phyloP scores from a whole-genome alignment of 2,329 filamentous ascomycete species.

The Fusarium robinianum region DNA sequence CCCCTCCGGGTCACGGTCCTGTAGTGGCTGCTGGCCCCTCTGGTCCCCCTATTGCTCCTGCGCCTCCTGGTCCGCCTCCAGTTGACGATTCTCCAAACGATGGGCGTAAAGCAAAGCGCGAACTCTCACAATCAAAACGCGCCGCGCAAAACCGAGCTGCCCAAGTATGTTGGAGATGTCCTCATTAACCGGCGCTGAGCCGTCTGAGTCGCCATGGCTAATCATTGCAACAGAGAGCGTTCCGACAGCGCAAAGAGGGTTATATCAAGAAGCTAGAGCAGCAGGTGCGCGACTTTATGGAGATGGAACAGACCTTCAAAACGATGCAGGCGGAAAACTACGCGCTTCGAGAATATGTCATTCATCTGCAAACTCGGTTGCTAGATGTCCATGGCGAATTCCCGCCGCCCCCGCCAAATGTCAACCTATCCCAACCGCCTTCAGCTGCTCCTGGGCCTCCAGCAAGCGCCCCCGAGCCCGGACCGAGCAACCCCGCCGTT shows the following conservation, averaged over 20 bases:
- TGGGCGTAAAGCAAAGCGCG: slow-evolving; percentile 80
- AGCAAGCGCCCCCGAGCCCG: slow-evolving; percentile 33
- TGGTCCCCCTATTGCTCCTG: slow-evolving; percentile 39
- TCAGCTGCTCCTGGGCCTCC: slow-evolving; percentile 32
- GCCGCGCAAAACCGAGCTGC: slow-evolving; percentile 96
- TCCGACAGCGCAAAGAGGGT: slow-evolving; percentile 94
- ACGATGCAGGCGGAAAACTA: slow-evolving; percentile 87
- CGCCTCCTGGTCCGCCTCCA: slow-evolving; percentile 35
- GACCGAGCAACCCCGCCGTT: slow-evolving; percentile 36
- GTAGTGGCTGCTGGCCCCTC: slow-evolving; percentile 36
- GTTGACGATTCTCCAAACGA: slow-evolving; percentile 46
- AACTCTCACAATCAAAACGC: slow-evolving; percentile 92
- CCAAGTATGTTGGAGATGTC: slow-evolving; percentile 67
- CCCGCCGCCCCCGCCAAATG: slow-evolving; percentile 79
- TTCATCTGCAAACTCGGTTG: slow-evolving; percentile 84
- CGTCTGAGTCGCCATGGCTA: slow-evolving; percentile 22
- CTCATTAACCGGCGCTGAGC: background rate
- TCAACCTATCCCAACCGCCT: slow-evolving; percentile 61
- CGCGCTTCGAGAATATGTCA: slow-evolving; percentile 87
- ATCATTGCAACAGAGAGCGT: slow-evolving; percentile 71
- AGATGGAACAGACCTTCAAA: slow-evolving; percentile 78
- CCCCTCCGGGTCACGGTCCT: slow-evolving; percentile 41
- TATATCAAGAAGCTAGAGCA: slow-evolving; percentile 98
- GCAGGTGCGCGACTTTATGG: slow-evolving; percentile 80
- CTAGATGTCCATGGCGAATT: slow-evolving; percentile 83